A percentile compares a stretch with the other conserved stretches of the same genome.
phyloP scores from a whole-genome alignment of 176 grass and related monocot species.

The Triticum aestivum region IWGSC_CS_RefSeq_v2.1 NC_057798.1:174417771-174418270 shows the following conservation, averaged over 20 bases:
- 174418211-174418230: background rate
- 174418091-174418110: background rate
- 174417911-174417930: too few relatives aligned
- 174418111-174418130: background rate
- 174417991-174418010: too few relatives aligned
- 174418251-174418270: background rate
- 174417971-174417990: too few relatives aligned
- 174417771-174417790: background rate
- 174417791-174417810: background rate
- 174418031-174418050: background rate
- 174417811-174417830: background rate
- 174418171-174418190: background rate
- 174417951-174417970: too few relatives aligned
- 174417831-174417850: background rate
- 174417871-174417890: background rate
- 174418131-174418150: too few relatives aligned
- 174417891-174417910: too few relatives aligned
- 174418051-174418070: background rate
- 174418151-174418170: too few relatives aligned
- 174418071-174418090: background rate
- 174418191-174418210: background rate
- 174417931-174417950: too few relatives aligned
- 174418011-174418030: background rate
- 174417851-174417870: background rate
- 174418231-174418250: constrained; percentile 15